Evolutionary conservation across 1,284 basidiomycete species (phyloP), one percentile per base, ranked within the genome.

Genomic region (Sphaerobolus stellatus): DNA sequence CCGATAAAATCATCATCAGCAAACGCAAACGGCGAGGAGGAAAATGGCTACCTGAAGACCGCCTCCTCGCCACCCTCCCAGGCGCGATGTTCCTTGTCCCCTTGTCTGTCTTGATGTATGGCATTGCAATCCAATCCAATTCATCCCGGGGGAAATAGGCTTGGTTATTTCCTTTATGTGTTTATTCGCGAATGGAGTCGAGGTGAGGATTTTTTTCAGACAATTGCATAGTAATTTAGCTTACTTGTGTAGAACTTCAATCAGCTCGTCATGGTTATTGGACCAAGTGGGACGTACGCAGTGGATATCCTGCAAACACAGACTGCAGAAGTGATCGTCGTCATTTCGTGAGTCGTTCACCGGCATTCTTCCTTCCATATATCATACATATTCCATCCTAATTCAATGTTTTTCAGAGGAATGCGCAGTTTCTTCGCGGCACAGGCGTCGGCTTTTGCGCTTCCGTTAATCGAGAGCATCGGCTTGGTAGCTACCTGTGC

Each of bases 41-140:
- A 3, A 58, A 67, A 11, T 78, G 73, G 78, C 71, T 74, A 4
- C 82, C 84, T 0, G 85, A 88, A 63, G 85, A 86, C 61, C 73
- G 85, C 3, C 71, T 87, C 20, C 71, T 76, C 7, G 80, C 77
- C 0, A 71, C 73, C 0, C 64, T 81, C 40, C 56, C 77, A 9
- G 82, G 80, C 11, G 70, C 71, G 1, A 69, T 69, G 0, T 29
- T 81, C 7, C 59, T 83, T 33, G 68, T 79, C 20, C 80, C 79
- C 0, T 20, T 71, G 9, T 72, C 75, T 2, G 65, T 74, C 1
- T 58, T 75, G n/a, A 57, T 65, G 6, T 67, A n/a, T 64, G 1
- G 72, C 69, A 0, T 44, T 1, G 72, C 69, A 0, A 73, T 7
- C 61, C 70, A 29, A 70, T 66, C 25, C 60, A 61, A 30, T 80